Base-by-base conservation (phyloP, 2,329 filamentous ascomycete species). In the Dothistroma pini region DNA sequence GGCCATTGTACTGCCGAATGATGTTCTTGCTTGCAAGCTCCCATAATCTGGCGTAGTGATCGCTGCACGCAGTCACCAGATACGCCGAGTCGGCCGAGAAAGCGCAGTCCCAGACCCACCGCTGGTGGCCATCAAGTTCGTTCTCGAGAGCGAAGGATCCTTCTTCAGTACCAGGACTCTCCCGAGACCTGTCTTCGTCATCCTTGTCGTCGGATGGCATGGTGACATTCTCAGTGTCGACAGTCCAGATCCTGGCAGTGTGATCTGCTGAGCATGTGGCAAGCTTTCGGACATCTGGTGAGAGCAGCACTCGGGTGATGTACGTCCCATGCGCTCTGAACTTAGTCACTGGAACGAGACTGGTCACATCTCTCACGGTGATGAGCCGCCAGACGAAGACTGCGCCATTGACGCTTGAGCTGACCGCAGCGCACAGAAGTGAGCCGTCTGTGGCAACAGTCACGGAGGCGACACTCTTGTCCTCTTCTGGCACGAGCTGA, bases 31-130 rank as follows among this genome's bases (percentile, higher is more conserved):
- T 92, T 65, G 83, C 81, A 65, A 97, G 80, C 79, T 97, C 93
- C 93, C 93, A 97, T 59, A 97, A 79, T 19, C 93, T 84, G 1
- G 93, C 93, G 73, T 96, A 97, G 75, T 97, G 93, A 74, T 97
- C 93, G 48, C 89, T 93, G 74, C 91, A 96, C 5, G 93, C 92
- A 0, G 93, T 97, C 12, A 97, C 93, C 7, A 97, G 81, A 72
- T 97, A 97, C 0, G 93, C 93, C 35, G 89, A 93, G 74, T 97
- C 93, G 29, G 93, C 93, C 63, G 89, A 93, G 77, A 97, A 97
- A 0, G 93, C 93, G 71, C 93, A 97, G 75, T 97, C 93, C 93
- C 93, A 97, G 0, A 97, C 93, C 93, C 93, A 97, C 57, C 93
- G 87, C 78, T 97, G 93, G 77, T 97, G 93, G 58, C 90, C 91